Conservation (phyloP, 805 yeast species). For the Pachysolen tannophilus region DNA sequence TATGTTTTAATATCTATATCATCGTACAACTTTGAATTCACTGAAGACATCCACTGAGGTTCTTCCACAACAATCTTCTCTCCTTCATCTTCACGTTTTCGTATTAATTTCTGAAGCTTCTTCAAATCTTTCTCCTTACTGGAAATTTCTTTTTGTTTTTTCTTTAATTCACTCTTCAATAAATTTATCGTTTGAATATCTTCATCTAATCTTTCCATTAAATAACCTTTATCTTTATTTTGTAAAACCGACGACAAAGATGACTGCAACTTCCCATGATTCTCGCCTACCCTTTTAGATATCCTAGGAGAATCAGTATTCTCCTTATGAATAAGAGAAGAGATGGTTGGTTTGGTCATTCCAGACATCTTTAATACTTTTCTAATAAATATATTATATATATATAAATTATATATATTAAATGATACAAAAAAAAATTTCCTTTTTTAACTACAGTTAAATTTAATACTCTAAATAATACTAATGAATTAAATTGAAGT, state of each 20-base stretch:
- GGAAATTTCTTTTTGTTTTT: slow-evolving; percentile 13
- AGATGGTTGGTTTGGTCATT: slow-evolving; percentile 7
- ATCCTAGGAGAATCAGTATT: slow-evolving; percentile 5
- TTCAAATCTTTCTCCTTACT: slow-evolving; percentile 11
- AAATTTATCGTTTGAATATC: slow-evolving; percentile 33
- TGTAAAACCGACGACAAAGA: slow-evolving; percentile 19
- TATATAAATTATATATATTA: too few relatives aligned
- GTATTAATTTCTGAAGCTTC: not conserved
- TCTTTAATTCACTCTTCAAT: slow-evolving; percentile 22
- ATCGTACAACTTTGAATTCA: slow-evolving; percentile 14
- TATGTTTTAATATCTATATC: slow-evolving; percentile 31
- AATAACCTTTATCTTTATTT: slow-evolving; percentile 22
- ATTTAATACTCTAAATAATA: too few relatives aligned
- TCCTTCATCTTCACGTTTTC: slow-evolving; percentile 4
- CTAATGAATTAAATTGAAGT: too few relatives aligned
- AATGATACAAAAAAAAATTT: too few relatives aligned
- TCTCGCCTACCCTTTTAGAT: not conserved
- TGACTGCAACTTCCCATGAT: too few relatives aligned
- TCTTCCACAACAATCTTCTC: slow-evolving; percentile 2
- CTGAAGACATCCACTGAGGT: slow-evolving; percentile 12
- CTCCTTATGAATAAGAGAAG: slow-evolving; percentile 9
- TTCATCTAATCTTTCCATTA: slow-evolving; percentile 33
- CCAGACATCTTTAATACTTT: not conserved
- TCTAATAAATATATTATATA: too few relatives aligned
- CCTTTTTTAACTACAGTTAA: too few relatives aligned